Evolutionary conservation across 2,329 filamentous ascomycete genomes (phyloP).

Genomic region (Helminthosporium solani): DNA sequence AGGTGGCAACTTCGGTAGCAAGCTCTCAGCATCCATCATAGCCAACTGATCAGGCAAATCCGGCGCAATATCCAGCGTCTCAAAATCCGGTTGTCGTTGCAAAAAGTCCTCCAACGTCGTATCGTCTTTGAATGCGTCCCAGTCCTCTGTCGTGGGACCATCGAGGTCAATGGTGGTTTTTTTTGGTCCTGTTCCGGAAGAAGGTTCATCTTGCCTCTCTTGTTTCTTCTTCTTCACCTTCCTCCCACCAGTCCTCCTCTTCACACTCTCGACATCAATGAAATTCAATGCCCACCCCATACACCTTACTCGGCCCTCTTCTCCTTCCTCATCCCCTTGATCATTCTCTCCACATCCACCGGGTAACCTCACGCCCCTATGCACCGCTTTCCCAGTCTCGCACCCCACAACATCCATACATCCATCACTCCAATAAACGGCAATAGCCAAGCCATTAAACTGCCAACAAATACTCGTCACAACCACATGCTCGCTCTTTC

Average conservation of each 20-base stretch:
- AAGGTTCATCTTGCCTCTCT: too few species aligned
- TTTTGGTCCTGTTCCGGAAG: slow-evolving; percentile 8
- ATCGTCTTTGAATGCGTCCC: slow-evolving; percentile 37
- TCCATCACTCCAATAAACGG: slow-evolving; percentile 81
- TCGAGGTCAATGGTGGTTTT: slow-evolving; percentile 19
- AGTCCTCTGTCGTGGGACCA: slow-evolving; percentile 31
- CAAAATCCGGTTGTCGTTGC: slow-evolving; percentile 38
- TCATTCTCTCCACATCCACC: slow-evolving; percentile 3
- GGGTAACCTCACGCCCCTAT: slow-evolving; percentile 51
- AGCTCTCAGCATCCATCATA: slow-evolving; percentile 43
- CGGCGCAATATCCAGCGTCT: slow-evolving; percentile 36
- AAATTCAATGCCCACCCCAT: slow-evolving; percentile 59
- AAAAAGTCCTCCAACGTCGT: slow-evolving; percentile 43
- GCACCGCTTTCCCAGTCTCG: slow-evolving; percentile 78
- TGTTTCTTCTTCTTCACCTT: slow-evolving; percentile 13
- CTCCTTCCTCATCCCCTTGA: slow-evolving; percentile 4
- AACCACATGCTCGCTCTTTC: slow-evolving; percentile 36
- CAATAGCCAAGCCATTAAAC: slow-evolving; percentile 67
- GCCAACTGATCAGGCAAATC: slow-evolving; percentile 43
- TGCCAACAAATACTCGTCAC: slow-evolving; percentile 49
- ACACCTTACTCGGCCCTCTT: slow-evolving; percentile 42
- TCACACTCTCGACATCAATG: slow-evolving; percentile 50
- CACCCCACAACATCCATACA: slow-evolving; percentile 73
- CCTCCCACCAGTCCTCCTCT: slow-evolving; percentile 41
- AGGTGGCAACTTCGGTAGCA: slow-evolving; percentile 42